Conservation (phyloP, 1,284 basidiomycete species). For the Termitomyces sp. region DNA sequence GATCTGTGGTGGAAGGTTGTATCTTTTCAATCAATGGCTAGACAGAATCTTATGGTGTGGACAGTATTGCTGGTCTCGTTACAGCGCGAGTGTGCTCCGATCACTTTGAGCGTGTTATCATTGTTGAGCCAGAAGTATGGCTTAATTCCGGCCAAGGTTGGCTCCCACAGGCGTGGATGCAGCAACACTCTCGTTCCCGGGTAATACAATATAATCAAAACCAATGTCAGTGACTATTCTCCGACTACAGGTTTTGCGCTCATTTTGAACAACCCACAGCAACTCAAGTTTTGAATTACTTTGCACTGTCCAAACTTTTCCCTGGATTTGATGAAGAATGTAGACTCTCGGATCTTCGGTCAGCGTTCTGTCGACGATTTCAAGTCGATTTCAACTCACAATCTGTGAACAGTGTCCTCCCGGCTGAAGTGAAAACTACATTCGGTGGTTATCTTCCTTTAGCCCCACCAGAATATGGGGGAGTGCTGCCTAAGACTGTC, state of each 20-base stretch:
- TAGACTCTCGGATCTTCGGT: conserved; percentile 8
- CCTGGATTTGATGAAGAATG: conserved; percentile 23
- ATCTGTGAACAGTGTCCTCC: conserved; percentile 11
- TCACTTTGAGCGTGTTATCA: conserved; percentile 30
- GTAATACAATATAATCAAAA: conserved; percentile 24
- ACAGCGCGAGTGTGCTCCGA: conserved; percentile 15
- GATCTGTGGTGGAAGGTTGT: conserved; percentile 3
- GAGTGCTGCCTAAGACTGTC: conserved; percentile 17
- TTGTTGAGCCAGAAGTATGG: conserved; percentile 32
- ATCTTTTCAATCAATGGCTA: not conserved
- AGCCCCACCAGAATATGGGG: conserved; percentile 15
- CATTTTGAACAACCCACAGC: not conserved
- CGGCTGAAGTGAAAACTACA: conserved; percentile 15
- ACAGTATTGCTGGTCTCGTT: conserved; percentile 1
- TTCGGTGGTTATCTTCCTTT: conserved; percentile 13
- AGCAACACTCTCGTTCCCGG: conserved; percentile 20
- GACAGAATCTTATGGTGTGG: not conserved
- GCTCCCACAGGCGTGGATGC: conserved; percentile 12
- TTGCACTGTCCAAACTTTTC: conserved; percentile 22
- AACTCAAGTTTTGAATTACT: conserved; percentile 11
- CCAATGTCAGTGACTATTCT: not conserved
- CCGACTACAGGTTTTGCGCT: not conserved
- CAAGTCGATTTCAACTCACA: not conserved
- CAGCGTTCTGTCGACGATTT: not conserved
- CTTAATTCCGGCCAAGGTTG: conserved; percentile 17